Base-by-base conservation (phyloP, 495 filamentous ascomycete genomes). In the Barbatosphaeria neglecta region DNA sequence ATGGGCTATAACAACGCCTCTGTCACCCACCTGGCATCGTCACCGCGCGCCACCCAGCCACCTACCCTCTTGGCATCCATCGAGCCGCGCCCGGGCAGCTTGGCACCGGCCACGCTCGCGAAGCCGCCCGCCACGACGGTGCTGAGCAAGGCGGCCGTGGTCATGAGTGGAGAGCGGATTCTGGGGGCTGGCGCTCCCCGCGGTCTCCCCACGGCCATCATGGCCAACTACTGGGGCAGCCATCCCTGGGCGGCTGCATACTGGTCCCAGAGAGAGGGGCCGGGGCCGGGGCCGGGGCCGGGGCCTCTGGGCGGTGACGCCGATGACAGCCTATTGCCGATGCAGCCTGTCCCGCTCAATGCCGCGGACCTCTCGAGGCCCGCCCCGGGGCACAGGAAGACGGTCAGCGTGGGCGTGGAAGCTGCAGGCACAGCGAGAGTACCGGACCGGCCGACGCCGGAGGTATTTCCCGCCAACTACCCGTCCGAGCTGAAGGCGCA, bases 161-260 rank as follows among this genome's bases (percentile, higher is more conserved):
- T 87, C 19, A 78, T 90, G 17, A 87, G 83, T 56, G 77, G 85
- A 49, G 83, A 95, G 59, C 76, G 77, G 47, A 82, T 73, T 11
- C 70, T 83, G 48, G 75, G 71, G n/a, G 70, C 70, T 31, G 82
- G 81, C 51, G 70, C 69, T 42, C 79, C 77, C 16, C 83, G 84
- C 15, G 74, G 76, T 2, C 79, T 92, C 70, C 84, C 87, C 0
- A 83, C 80, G 47, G 88, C 85, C 17, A 78, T 93, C 52, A 80
- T 94, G 75, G 89, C 88, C 17, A 96, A 96, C 55, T 69, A 92
- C 45, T 96, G 89, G 89, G 89, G 89, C 38, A 90, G 81, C 63
- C 80, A 78, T 31, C 81, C 88, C 33, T 93, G 87, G 84, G 80
- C 84, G 6, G 81, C 84, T 46, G 68, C 89, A 22, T 86, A 87